Evolutionary conservation across 1,284 basidiomycete species (phyloP), one percentile per base, ranked within the genome.

Genomic region (Phellopilus nigrolimitatus): DNA sequence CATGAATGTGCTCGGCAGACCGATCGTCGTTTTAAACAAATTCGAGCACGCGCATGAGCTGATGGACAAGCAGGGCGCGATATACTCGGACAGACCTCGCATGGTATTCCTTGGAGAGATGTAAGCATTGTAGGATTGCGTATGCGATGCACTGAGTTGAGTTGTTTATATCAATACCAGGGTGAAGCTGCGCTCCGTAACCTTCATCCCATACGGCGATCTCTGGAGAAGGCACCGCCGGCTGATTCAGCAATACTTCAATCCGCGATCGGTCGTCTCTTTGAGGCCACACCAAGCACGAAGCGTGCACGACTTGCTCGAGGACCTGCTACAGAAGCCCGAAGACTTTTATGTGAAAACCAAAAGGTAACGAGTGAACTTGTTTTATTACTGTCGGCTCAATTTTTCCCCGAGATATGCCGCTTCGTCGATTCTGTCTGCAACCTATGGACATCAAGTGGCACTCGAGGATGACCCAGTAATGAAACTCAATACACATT

Each of bases 21-120:
- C 63, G 0, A 64, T 72, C 48, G 58, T 73, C 5, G 62, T 72
- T 42, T 49, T 73, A 8, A 70, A 70, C 56, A 65, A 68, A 0
- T 58, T 58, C 3, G 54, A 62, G n/a, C 61, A 61, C 4, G 64
- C 62, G 56, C 60, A 66, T 4, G 58, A 67, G 33, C 56, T 72
- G 8, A 52, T 61, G 36, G 68, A 69, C 48, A 69, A 69, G 54
- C 64, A 63, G 17, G 62, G 66, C 4, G 57, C 61, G 1, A 66
- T 64, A 2, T 69, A 68, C 47, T 69, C 66, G 5, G 64, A 67
- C 46, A 59, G 71, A 9, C 69, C 71, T 4, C 62, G 28, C 50
- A 38, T 51, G 50, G 43, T 46, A 19, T 50, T 36, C 30, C 15
- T 50, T 15, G 17, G 31, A 7, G 63, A 65, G 3, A 50, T 68